Evolutionary conservation across 495 filamentous ascomycete species (phyloP), one percentile per base, ranked within the genome.

Genomic region (Lichenothelia convexa): DNA sequence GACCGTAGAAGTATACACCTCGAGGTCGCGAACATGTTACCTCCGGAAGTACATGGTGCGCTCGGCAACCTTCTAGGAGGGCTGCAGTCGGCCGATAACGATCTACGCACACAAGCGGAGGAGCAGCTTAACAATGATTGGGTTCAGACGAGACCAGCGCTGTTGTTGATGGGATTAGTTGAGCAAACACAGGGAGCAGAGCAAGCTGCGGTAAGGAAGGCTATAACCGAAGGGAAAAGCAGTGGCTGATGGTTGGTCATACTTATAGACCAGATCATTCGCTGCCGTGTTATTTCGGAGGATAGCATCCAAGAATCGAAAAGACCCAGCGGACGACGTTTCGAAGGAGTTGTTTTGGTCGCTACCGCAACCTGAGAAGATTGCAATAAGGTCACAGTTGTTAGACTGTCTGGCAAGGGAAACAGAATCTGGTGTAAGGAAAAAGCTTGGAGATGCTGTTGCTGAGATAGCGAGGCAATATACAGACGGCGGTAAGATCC

Each of bases 391-490:
- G 36, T 65, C 75, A 41, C 87, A 85, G 53, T 62, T 95, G 26
- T 63, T 99, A 17, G 67, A 77, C 41, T 76, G 74, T 39, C 60
- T 94, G 34, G 70, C 72, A 29, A 61, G 56, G 30, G 91, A 95
- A 58, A 58, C 64, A 5, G 64, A 76, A 16, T 63, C 69, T 30
- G 57, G 71, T 12, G 79, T 92, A 23, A 68, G 91, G 51, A 91
- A 91, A 55, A 99, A 95, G 59, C 80, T 94, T 51, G 86, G 84
- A 38, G 91, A 99, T 57, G 84, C 89, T 2, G 77, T 95, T 41
- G 91, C 91, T 5, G 91, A 99, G 53, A 62, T 95, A 30, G 91
- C 86, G 21, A 74, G 91, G 48, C 83, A 95, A 54, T 92, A 94
- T 56, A 78, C 79, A 35, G 91, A 94, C 48, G 80, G 75, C 44